A percentile compares a stretch with the other conserved stretches of the same genome.
phyloP scores from a whole-genome alignment of 2,329 filamentous ascomycete genomes.

The Aspergillus sojae region DNA sequence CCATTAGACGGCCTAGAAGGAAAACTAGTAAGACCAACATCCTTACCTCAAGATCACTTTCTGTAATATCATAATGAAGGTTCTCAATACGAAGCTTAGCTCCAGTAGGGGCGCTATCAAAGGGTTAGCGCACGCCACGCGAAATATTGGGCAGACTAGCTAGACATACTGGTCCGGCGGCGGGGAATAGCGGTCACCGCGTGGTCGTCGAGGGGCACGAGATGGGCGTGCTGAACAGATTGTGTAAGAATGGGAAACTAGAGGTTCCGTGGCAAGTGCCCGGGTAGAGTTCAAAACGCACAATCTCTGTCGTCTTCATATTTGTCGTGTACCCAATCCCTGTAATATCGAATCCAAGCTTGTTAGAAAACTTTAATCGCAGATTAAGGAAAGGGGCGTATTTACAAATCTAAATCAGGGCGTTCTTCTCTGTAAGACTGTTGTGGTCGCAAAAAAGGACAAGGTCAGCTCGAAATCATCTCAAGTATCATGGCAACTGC shows the following conservation, averaged over 20 bases:
- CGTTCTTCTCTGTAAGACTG: conserved; percentile 50
- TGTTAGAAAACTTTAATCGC: not conserved
- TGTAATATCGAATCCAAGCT: conserved; percentile 35
- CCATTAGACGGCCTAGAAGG: conserved; percentile 2
- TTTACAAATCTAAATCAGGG: conserved; percentile 50
- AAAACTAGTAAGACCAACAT: not conserved
- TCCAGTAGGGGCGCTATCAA: conserved; percentile 56
- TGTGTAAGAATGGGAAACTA: conserved; percentile 12
- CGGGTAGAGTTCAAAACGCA: conserved; percentile 29
- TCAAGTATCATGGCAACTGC: conserved; percentile 36
- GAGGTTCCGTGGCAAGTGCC: conserved; percentile 3
- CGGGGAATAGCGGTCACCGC: conserved; percentile 38
- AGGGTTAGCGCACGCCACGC: not conserved
- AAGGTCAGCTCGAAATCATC: conserved; percentile 50
- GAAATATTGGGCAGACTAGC: not conserved
- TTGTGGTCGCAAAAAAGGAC: conserved; percentile 38
- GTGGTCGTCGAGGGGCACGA: conserved; percentile 46
- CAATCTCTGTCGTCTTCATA: conserved; percentile 72
- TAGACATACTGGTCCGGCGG: conserved; percentile 40
- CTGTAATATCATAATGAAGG: conserved; percentile 86
- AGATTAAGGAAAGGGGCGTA: not conserved
- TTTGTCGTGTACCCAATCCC: conserved; percentile 93
- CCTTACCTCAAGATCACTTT: conserved; percentile 76
- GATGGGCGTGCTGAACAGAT: conserved; percentile 41
- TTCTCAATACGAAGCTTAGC: conserved; percentile 84